Percentiles rank a stretch among this genome's conserved stretches.
phyloP scores from a whole-genome alignment of 495 filamentous ascomycete species.

The Hyaloscypha finlandica region DNA sequence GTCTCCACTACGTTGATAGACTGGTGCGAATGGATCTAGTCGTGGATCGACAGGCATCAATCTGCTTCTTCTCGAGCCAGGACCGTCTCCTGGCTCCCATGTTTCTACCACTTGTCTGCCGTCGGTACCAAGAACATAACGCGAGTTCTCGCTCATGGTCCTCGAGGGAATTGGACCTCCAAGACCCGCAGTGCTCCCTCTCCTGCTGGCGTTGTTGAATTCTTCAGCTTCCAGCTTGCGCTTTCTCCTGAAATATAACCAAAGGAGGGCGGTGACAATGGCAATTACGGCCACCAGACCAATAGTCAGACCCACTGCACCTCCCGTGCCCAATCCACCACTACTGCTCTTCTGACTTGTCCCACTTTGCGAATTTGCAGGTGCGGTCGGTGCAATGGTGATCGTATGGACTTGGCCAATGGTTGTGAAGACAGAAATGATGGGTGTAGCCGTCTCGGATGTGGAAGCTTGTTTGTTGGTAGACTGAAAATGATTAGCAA shows the following conservation, averaged over 20 bases:
- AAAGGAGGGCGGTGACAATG: conserved; percentile 21
- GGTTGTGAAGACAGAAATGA: conserved; percentile 48
- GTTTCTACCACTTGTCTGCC: conserved; percentile 32
- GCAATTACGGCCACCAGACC: conserved; percentile 30
- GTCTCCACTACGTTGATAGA: conserved; percentile 48
- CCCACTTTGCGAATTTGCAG: conserved; percentile 28
- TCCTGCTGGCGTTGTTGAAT: conserved; percentile 13
- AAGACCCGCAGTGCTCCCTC: conserved; percentile 20
- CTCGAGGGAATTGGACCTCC: conserved; percentile 23
- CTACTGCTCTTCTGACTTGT: conserved; percentile 1
- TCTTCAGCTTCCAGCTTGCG: conserved; percentile 19
- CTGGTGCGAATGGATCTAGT: conserved; percentile 51
- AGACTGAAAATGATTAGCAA: neutral
- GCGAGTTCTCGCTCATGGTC: conserved; percentile 34
- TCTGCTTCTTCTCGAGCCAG: conserved; percentile 45
- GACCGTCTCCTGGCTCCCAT: conserved; percentile 27
- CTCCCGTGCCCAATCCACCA: conserved; percentile 36
- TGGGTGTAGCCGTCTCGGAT: conserved; percentile 42
- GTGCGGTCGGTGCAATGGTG: conserved; percentile 46
- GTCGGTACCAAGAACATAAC: conserved; percentile 34
- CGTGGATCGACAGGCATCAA: conserved; percentile 58
- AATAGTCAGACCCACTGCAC: conserved; percentile 39
- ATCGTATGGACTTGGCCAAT: conserved; percentile 51
- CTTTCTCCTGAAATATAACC: conserved; percentile 24
- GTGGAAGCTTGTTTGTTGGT: conserved; percentile 5